Evolutionary conservation across 2,329 filamentous ascomycete species (phyloP).

Genomic region (Fusarium sp.): DNA sequence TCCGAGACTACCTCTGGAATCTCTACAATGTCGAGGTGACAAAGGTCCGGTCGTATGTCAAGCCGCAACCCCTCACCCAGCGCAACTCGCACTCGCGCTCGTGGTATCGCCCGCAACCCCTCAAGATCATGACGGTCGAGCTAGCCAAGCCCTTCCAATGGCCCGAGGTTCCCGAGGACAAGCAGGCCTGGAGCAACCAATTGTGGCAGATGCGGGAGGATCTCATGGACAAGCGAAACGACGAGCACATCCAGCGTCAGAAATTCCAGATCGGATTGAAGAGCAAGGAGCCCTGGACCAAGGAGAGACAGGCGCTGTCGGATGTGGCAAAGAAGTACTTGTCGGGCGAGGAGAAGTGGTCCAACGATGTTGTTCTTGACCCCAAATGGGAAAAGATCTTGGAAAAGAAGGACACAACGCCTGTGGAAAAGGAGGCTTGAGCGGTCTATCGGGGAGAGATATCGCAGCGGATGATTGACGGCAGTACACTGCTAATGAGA

Average conservation of each 20-base stretch:
- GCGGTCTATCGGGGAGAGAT: slow-evolving; percentile 2
- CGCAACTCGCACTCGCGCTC: slow-evolving; percentile 61
- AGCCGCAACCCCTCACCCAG: slow-evolving; percentile 69
- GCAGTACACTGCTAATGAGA: slow-evolving; percentile 38
- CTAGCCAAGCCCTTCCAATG: slow-evolving; percentile 89
- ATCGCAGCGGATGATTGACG: slow-evolving; percentile 12
- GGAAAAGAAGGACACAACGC: slow-evolving; percentile 40
- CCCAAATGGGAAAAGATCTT: slow-evolving; percentile 58
- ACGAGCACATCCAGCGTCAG: slow-evolving; percentile 48
- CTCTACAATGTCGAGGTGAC: slow-evolving; percentile 81
- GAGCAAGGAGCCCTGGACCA: slow-evolving; percentile 56
- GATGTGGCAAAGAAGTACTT: slow-evolving; percentile 73
- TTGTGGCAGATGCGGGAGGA: slow-evolving; percentile 66
- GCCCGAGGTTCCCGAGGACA: slow-evolving; percentile 76
- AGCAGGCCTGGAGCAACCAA: slow-evolving; percentile 73
- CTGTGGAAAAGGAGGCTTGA: slow-evolving; percentile 39
- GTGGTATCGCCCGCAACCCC: slow-evolving; percentile 76
- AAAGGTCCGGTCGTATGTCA: slow-evolving; percentile 81
- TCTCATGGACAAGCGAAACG: slow-evolving; percentile 55
- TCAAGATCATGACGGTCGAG: slow-evolving; percentile 96
- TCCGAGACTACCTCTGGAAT: slow-evolving; percentile 94
- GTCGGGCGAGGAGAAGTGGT: slow-evolving; percentile 71
- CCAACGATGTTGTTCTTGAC: slow-evolving; percentile 58
- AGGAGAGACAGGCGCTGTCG: slow-evolving; percentile 63
- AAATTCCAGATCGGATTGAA: slow-evolving; percentile 52